Evolutionary conservation across 2,329 filamentous ascomycete genomes (phyloP).

Genomic region (Paecilomyces niveus): DNA sequence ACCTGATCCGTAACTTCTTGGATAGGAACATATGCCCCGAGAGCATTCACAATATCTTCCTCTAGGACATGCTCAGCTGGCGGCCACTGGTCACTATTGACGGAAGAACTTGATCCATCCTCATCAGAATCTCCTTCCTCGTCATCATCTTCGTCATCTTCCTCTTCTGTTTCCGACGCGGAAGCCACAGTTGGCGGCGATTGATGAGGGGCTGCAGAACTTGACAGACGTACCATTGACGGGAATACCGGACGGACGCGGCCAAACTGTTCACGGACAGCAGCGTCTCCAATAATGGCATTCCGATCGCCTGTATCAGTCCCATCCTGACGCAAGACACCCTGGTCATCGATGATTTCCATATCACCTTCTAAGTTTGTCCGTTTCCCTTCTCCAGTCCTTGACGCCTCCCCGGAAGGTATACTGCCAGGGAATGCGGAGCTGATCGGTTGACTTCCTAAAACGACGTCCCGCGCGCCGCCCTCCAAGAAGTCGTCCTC

Average conservation of each 20-base stretch:
- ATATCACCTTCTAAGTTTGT: conserved; percentile 57
- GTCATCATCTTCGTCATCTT: conserved; percentile 13
- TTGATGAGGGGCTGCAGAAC: conserved; percentile 7
- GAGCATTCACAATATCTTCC: conserved; percentile 35
- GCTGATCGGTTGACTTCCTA: conserved; percentile 68
- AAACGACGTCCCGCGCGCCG: conserved; percentile 68
- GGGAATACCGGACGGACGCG: conserved; percentile 26
- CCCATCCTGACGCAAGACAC: conserved; percentile 53
- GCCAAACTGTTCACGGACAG: conserved; percentile 29
- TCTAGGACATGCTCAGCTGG: conserved; percentile 30
- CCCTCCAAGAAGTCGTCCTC: conserved; percentile 71
- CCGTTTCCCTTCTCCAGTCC: conserved; percentile 61
- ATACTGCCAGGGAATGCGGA: conserved; percentile 68
- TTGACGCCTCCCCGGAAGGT: conserved; percentile 55
- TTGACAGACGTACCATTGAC: conserved; percentile 18
- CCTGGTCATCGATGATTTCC: conserved; percentile 54
- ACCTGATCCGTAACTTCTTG: conserved; percentile 37
- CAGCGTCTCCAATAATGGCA: conserved; percentile 50
- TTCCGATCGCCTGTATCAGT: conserved; percentile 56
- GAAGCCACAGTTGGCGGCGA: conserved; percentile 3
- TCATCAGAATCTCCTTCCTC: conserved; percentile 14
- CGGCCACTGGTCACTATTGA: conserved; percentile 29
- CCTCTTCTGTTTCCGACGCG: conserved; percentile 10
- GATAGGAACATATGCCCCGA: conserved; percentile 34
- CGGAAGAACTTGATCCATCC: conserved; percentile 19